Conservation (phyloP, 352 stramenopile genomes). For the Phytophthora europaea region DNA sequence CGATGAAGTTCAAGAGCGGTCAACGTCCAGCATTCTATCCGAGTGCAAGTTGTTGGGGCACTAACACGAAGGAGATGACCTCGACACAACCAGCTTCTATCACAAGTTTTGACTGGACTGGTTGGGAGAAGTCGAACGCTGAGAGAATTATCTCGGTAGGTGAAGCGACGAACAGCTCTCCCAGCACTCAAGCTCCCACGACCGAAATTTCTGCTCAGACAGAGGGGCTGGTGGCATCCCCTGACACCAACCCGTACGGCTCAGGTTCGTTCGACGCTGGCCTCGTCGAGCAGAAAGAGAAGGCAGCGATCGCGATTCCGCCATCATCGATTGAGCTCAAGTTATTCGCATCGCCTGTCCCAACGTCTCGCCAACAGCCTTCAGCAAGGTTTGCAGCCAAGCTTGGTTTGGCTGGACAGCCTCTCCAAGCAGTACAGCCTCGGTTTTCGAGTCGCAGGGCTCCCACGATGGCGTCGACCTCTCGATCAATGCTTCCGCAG, state of each 20-base stretch:
- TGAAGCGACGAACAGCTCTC: slow-evolving; percentile 5
- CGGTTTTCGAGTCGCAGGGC: slow-evolving; percentile 14
- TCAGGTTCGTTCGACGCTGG: slow-evolving; percentile 62
- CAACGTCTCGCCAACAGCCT: slow-evolving; percentile 12
- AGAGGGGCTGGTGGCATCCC: slow-evolving; percentile 50
- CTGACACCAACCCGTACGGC: slow-evolving; percentile 71
- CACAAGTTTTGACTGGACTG: slow-evolving; percentile 18
- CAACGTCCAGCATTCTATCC: slow-evolving; percentile 11
- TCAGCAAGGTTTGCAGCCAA: slow-evolving; percentile 26
- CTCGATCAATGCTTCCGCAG: slow-evolving; percentile 4
- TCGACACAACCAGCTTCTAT: not conserved
- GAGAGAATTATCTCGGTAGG: not conserved
- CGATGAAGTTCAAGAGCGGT: slow-evolving; percentile 22
- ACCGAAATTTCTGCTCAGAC: not conserved
- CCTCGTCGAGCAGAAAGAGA: slow-evolving; percentile 66
- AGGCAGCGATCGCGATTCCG: slow-evolving; percentile 44
- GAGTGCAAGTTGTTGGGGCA: slow-evolving; percentile 7
- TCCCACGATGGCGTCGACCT: not conserved
- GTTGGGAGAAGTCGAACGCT: not conserved
- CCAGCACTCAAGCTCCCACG: not conserved
- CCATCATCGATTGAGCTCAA: slow-evolving; percentile 15
- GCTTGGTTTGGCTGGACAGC: slow-evolving; percentile 27
- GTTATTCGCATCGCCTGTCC: not conserved
- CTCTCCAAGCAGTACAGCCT: slow-evolving; percentile 17
- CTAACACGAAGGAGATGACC: not conserved